Base-by-base conservation (phyloP, 495 filamentous ascomycete species). In the Lepidopterella palustris region DNA sequence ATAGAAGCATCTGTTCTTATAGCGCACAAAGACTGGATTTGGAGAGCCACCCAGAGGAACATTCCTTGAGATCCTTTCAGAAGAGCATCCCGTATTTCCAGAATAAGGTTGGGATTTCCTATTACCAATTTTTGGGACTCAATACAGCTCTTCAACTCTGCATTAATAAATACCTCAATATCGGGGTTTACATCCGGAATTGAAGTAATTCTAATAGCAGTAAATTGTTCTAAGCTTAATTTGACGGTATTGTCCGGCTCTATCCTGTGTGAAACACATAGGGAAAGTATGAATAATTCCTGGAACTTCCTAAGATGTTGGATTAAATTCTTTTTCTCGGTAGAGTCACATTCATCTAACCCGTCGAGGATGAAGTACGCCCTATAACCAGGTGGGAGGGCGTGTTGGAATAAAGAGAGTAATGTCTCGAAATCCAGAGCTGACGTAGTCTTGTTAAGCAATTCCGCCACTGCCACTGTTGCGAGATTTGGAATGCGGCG, bases 1-100 rank as follows among this genome's bases (percentile, higher is more conserved):
- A 79, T 78, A 2, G 58, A 71, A 4, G 71, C 52, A 59, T 79
- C 76, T 20, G 73, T 78, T 42, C 70, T 66, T 67, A 69, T 69
- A 9, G 35, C 54, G 53, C 74, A 77, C 13, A 78, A 48, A 25
- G 63, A 61, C 39, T 75, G 64, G 50, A 78, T 74, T 61, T 79
- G 74, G 32, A 78, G 69, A 53, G 68, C 70, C 13, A 74, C 76
- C 77, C 76, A 79, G 32, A 77, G 74, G 57, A 79, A 78, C 74
- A 79, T 78, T 23, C 68, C 73, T 63, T 73, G 68, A 21, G 66
- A 62, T 24, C 70, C 68, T 53, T 66, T 39, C 23, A 71, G 23
- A n/a, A 76, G 67, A 53, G 65, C 64, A 57, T 70, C 64, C 32
- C 61, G 55, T 56, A 75, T 74, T 31, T 75, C 72, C 28, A 72